Percentiles rank a stretch among this genome's conserved stretches.
Conservation (phyloP, 129 eudicot genomes). For the Flaveria ramosissima region DNA sequence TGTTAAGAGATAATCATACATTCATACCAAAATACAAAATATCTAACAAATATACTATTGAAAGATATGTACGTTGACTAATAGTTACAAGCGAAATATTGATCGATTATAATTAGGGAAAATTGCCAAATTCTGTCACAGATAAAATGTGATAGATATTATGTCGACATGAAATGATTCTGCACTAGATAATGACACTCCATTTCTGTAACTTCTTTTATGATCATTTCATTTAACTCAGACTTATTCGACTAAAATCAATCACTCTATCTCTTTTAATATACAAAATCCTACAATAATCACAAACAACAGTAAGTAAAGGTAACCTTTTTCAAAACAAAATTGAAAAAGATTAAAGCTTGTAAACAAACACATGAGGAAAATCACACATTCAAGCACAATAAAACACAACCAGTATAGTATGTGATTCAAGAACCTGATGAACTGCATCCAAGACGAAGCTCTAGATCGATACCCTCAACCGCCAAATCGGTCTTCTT, state of each 20-base stretch:
- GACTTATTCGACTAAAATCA: background rate
- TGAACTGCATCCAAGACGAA: conserved; percentile 47
- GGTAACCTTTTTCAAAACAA: conserved; percentile 24
- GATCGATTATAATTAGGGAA: too few relatives aligned
- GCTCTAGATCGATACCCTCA: conserved; percentile 45
- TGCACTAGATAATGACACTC: conserved; percentile 33
- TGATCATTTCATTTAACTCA: conserved; percentile 17
- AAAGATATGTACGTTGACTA: too few relatives aligned
- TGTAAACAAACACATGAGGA: conserved; percentile 22
- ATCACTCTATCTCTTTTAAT: conserved; percentile 24
- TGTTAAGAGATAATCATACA: too few relatives aligned
- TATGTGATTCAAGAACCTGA: conserved; percentile 32
- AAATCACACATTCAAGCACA: conserved; percentile 12
- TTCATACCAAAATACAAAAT: too few relatives aligned
- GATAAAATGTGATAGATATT: conserved; percentile 7
- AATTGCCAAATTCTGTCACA: background rate
- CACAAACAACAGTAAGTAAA: conserved; percentile 24
- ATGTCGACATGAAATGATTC: conserved; percentile 4
- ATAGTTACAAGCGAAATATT: background rate
- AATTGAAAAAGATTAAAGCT: conserved; percentile 27
- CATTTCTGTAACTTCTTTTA: background rate
- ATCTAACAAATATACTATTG: too few relatives aligned
- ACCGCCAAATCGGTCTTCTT: conserved; percentile 18
- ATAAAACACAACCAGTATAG: conserved; percentile 13
- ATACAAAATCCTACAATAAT: conserved; percentile 22